phyloP scores from a whole-genome alignment of 805 yeast genomes.

The Candida nitratophila region DNA sequence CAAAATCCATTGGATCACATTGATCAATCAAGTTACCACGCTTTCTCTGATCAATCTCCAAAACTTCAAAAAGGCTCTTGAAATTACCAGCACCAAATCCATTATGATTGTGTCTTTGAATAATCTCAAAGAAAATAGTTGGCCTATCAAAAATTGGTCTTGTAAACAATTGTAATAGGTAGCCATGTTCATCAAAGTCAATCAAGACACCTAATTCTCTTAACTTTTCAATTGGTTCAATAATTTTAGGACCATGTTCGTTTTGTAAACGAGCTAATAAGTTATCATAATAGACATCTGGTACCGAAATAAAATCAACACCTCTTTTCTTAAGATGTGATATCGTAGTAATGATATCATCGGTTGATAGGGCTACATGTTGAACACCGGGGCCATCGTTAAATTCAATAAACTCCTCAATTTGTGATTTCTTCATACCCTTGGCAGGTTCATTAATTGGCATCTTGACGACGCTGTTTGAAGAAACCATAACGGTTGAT shows the following conservation, averaged over 20 bases:
- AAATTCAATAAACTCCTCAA: conserved; percentile 73
- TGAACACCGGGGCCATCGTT: conserved; percentile 81
- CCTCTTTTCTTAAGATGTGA: conserved; percentile 51
- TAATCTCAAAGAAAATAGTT: conserved; percentile 73
- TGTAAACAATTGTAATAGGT: conserved; percentile 73
- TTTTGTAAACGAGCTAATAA: conserved; percentile 37
- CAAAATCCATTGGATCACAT: background rate
- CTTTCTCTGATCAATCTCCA: conserved; percentile 66
- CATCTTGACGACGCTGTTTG: conserved; percentile 60
- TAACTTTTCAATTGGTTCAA: conserved; percentile 46
- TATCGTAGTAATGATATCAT: conserved; percentile 54
- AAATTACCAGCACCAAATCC: conserved; percentile 92
- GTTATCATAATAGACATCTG: conserved; percentile 47
- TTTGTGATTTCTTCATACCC: conserved; percentile 62
- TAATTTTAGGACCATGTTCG: conserved; percentile 34
- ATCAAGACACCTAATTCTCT: conserved; percentile 53
- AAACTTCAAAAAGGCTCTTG: conserved; percentile 71
- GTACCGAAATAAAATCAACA: conserved; percentile 58
- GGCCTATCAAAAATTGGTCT: conserved; percentile 74
- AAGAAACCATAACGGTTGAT: conserved; percentile 72
- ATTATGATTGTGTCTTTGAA: conserved; percentile 70
- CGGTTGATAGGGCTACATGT: conserved; percentile 67
- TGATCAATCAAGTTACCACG: conserved; percentile 49
- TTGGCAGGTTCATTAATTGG: conserved; percentile 82
- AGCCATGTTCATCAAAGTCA: conserved; percentile 74